Evolutionary conservation across 1,139 yeast species (phyloP).

Genomic region (Diutina sp.): DNA sequence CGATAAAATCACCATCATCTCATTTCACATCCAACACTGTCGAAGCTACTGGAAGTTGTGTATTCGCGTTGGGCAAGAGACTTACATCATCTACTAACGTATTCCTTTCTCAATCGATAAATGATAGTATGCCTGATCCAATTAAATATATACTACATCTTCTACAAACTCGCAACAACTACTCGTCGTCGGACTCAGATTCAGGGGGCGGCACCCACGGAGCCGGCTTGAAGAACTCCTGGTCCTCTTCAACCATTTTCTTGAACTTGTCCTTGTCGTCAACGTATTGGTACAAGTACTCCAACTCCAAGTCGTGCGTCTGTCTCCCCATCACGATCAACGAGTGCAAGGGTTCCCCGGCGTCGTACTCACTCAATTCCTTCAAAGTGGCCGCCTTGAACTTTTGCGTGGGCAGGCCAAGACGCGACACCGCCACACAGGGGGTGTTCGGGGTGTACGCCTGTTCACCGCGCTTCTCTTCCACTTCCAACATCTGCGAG

Average conservation of each 20-base stretch:
- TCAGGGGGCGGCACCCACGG: constrained; percentile 26
- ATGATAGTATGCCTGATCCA: too few relatives aligned
- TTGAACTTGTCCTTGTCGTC: constrained; percentile 52
- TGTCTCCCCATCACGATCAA: constrained; percentile 84
- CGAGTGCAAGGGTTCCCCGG: constrained; percentile 93
- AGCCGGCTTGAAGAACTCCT: constrained; percentile 59
- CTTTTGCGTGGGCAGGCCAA: constrained; percentile 75
- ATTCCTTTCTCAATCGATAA: too few relatives aligned
- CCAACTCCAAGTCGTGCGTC: constrained; percentile 87
- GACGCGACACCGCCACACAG: constrained; percentile 82
- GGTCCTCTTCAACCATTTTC: constrained; percentile 51
- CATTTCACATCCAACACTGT: too few relatives aligned
- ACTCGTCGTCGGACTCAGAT: constrained; percentile 1
- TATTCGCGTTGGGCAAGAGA: too few relatives aligned
- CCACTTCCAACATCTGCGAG: constrained; percentile 74
- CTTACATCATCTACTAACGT: too few relatives aligned
- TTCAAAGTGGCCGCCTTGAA: constrained; percentile 78
- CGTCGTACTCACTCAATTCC: constrained; percentile 66
- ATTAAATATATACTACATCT: too few relatives aligned
- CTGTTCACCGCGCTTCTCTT: constrained; percentile 56
- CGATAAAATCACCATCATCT: too few relatives aligned
- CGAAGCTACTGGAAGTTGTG: too few relatives aligned
- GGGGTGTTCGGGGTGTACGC: constrained; percentile 84
- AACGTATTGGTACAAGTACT: constrained; percentile 68
- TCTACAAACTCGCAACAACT: background rate